Conservation (phyloP, 2,329 filamentous ascomycete genomes). For the Alternaria hordeiaustralica region DNA sequence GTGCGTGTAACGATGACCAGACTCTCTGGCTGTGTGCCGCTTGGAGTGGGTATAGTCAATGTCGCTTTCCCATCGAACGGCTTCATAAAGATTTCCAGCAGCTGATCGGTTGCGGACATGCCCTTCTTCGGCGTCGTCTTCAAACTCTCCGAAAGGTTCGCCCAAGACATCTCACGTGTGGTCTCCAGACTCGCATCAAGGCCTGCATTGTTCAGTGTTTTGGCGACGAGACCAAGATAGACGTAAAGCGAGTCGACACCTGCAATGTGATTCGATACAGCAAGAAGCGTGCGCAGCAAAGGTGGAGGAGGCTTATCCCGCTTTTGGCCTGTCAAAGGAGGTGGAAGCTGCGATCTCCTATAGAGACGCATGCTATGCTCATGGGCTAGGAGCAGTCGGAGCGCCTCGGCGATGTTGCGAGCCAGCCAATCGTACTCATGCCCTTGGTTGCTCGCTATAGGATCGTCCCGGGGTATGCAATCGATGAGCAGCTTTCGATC, state of each 20-base stretch:
- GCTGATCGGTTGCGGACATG: slow-evolving; percentile 40
- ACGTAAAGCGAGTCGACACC: slow-evolving; percentile 46
- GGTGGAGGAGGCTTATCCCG: slow-evolving; percentile 59
- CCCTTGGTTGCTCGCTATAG: slow-evolving; percentile 22
- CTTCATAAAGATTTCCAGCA: slow-evolving; percentile 38
- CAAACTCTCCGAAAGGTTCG: slow-evolving; percentile 35
- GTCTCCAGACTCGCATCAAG: slow-evolving; percentile 35
- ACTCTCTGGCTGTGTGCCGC: slow-evolving; percentile 25
- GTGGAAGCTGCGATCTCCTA: slow-evolving; percentile 69
- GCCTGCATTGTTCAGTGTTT: slow-evolving; percentile 37
- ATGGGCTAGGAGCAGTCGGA: slow-evolving; percentile 79
- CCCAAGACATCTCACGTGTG: slow-evolving; percentile 36
- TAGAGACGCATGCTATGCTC: slow-evolving; percentile 78
- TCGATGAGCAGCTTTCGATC: slow-evolving; percentile 71
- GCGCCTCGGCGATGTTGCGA: slow-evolving; percentile 68
- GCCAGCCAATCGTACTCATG: slow-evolving; percentile 59
- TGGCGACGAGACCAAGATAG: slow-evolving; percentile 35
- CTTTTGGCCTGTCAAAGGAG: slow-evolving; percentile 60
- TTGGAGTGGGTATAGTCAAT: slow-evolving; percentile 33
- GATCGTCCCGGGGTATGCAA: slow-evolving; percentile 67
- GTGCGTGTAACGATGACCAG: slow-evolving; percentile 41
- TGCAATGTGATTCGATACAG: slow-evolving; percentile 59
- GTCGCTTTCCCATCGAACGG: slow-evolving; percentile 40
- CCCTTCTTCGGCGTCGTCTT: slow-evolving; percentile 32
- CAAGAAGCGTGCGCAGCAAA: slow-evolving; percentile 66